phyloP scores from a whole-genome alignment of 805 yeast genomes.

The Wickerhamia fluorescens region DNA sequence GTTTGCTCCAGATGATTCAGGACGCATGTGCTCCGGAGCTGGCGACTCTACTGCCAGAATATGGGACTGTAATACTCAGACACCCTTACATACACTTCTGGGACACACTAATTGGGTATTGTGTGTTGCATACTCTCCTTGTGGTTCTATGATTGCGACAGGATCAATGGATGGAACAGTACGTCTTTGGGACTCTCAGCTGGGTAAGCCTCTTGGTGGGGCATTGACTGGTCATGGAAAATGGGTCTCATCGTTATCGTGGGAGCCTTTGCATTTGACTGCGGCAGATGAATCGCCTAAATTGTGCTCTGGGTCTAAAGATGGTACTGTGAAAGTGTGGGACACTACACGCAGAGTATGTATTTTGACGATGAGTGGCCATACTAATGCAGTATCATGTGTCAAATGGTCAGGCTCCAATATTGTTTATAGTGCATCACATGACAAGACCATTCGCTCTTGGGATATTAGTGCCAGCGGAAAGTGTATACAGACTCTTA shows the following conservation, averaged over 20 bases:
- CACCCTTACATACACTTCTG: conserved; percentile 69
- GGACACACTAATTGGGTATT: conserved; percentile 95
- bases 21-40: conserved; percentile 88
- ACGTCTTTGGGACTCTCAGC: conserved; percentile 75
- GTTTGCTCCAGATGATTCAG: conserved; percentile 85
- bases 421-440: conserved; percentile 80
- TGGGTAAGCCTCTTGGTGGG: conserved; percentile 69
- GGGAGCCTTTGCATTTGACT: conserved; percentile 91
- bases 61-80: conserved; percentile 95
- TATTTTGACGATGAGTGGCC: conserved; percentile 73
- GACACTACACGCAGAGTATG: conserved; percentile 67
- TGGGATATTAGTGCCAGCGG: conserved; percentile 82
- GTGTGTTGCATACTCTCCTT: conserved; percentile 87
- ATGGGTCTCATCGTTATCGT: conserved; percentile 82
- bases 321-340: conserved; percentile 87
- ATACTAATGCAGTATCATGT: conserved; percentile 82
- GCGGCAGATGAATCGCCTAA: conserved; percentile 59
- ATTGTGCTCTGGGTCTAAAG: conserved; percentile 84
- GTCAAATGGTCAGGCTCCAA: conserved; percentile 96
- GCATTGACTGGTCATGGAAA: conserved; percentile 77
- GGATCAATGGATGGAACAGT: conserved; percentile 93
- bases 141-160: conserved; percentile 86
- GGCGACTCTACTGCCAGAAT: conserved; percentile 94
- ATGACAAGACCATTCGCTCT: conserved; percentile 86
- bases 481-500: conserved; percentile 66